A percentile compares a stretch with the other conserved stretches of the same genome.
Conservation (phyloP, 768 basidiomycete genomes). For the Serpula lacrymans region DNA sequence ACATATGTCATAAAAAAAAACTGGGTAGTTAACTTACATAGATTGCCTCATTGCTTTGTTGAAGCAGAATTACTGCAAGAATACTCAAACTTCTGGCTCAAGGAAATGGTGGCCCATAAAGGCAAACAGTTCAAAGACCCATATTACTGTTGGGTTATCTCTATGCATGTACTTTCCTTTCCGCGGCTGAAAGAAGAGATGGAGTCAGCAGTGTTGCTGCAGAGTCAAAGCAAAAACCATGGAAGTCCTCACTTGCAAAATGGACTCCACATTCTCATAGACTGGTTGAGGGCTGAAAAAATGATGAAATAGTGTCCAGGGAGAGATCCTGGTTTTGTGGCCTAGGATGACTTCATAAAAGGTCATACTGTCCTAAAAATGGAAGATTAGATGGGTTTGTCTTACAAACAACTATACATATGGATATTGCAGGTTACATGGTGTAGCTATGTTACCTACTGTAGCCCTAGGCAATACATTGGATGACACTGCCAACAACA, state of each 20-base stretch:
- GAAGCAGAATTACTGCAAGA: slow-evolving; percentile 31
- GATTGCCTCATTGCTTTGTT: slow-evolving; percentile 17
- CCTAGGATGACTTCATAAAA: background rate
- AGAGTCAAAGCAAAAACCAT: background rate
- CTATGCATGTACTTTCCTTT: slow-evolving; percentile 21
- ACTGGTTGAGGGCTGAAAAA: background rate
- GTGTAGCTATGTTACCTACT: too few relatives aligned
- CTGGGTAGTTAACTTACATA: slow-evolving; percentile 29
- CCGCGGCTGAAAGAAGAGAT: slow-evolving; percentile 19
- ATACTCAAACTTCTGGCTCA: slow-evolving; percentile 25
- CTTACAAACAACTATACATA: background rate
- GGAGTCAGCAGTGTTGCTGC: slow-evolving; percentile 6
- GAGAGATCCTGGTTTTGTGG: background rate
- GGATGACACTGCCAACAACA: too few relatives aligned
- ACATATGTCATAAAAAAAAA: slow-evolving; percentile 20
- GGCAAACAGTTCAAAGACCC: slow-evolving; percentile 17
- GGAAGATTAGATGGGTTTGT: background rate
- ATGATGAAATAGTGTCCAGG: background rate
- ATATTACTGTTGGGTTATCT: slow-evolving; percentile 18
- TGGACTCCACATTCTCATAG: background rate
- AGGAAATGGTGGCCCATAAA: slow-evolving; percentile 14
- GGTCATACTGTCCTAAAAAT: background rate
- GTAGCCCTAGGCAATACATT: too few relatives aligned
- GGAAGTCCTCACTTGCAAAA: background rate
- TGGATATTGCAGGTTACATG: too few relatives aligned